Evolutionary conservation across 2,329 filamentous ascomycete species (phyloP), one percentile per base, ranked within the genome.

Genomic region (Periconia digitata): DNA sequence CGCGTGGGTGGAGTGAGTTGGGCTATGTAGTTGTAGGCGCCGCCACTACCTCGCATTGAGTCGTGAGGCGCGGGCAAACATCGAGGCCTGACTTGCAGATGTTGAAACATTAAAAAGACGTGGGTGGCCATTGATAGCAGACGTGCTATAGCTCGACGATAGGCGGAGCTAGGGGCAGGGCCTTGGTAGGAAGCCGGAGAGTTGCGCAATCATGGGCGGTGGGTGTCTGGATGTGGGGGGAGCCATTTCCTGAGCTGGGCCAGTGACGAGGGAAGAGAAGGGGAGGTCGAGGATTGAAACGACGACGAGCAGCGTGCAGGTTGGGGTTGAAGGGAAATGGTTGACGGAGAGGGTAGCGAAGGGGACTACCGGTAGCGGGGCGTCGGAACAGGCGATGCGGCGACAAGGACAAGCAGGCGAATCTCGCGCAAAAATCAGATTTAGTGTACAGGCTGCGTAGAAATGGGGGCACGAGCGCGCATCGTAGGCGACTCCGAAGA

Each of bases 111-210:
- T 46, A 55, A 46, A n/a, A 37, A 52, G 56, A 52, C 54, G 56
- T 56, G 61, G 59, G 49, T 47, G 51, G 56, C 59, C 65, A 69
- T 69, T 60, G 62, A 67, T 67, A 67, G 50, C 53, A 58, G 57
- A 52, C 45, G 47, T 47, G 51, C 40, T 56, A 60, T 60, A 56
- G 60, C 55, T 52, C 56, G 52, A 43, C 53, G 54, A 63, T 59
- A 63, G 62, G 64, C 38, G 45, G 53, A 53, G 51, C 58, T 50
- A 56, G 62, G 59, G 48, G 53, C 41, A 40, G 20, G 24, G 39
- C 39, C 32, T 22, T n/a, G n/a, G n/a, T n/a, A n/a, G n/a, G n/a
- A n/a, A n/a, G 17, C 38, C 46, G 24, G n/a, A 58, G 10, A 32
- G 27, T 32, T 32, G 27, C 27, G 27, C 27, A 32, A 32, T 32